phyloP scores from a whole-genome alignment of 805 yeast genomes.

The Metschnikowia picachoensis region DNA sequence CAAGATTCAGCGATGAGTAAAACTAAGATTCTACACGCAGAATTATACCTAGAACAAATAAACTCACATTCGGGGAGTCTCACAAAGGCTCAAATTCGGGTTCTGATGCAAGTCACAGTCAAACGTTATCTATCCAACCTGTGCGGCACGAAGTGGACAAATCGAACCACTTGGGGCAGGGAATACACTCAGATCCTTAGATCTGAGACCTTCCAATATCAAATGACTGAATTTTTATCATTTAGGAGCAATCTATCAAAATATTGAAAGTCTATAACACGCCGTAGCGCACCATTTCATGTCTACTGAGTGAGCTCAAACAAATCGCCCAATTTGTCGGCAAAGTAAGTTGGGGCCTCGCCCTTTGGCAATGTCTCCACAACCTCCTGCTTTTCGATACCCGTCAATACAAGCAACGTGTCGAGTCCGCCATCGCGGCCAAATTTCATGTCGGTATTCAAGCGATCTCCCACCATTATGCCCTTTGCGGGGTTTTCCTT shows the following conservation, averaged over 20 bases:
- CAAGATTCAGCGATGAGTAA: too few species aligned
- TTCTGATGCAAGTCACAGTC: too few species aligned
- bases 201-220: too few species aligned
- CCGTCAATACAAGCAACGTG: constrained; percentile 84
- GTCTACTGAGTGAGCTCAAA: constrained; percentile 42
- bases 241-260: not conserved
- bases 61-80: too few species aligned
- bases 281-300: not conserved
- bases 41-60: too few species aligned
- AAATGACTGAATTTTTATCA: too few species aligned
- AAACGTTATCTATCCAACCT: too few species aligned
- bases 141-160: too few species aligned
- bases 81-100: too few species aligned
- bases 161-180: too few species aligned
- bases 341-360: constrained; percentile 62
- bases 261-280: not conserved
- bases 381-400: constrained; percentile 75
- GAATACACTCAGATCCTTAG: too few species aligned
- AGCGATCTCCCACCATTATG: constrained; percentile 92
- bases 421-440: constrained; percentile 85
- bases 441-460: constrained; percentile 92
- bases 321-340: constrained; percentile 72
- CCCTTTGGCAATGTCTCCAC: constrained; percentile 40
- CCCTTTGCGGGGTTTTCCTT: constrained; percentile 55
- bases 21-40: too few species aligned